phyloP scores from a whole-genome alignment of 1,284 basidiomycete species.

The Chalciporus piperatoides region DNA sequence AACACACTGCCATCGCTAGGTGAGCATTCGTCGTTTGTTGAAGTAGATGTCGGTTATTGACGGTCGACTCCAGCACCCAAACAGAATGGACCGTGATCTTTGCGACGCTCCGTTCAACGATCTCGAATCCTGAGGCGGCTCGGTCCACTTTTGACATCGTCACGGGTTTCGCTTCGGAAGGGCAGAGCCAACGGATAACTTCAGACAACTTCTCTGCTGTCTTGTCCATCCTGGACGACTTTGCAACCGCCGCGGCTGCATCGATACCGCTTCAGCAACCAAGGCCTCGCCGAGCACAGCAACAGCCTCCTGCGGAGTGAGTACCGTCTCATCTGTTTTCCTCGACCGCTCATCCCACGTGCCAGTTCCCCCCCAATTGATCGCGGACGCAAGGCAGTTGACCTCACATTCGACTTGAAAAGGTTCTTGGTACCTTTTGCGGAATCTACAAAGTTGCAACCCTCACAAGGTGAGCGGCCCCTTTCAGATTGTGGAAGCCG shows the following conservation, averaged over 20 bases:
- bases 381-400: slow-evolving; percentile 80
- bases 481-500: background rate
- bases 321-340: slow-evolving; percentile 8
- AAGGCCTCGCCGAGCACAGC: slow-evolving; percentile 49
- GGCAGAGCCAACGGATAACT: slow-evolving; percentile 56
- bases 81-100: slow-evolving; percentile 97
- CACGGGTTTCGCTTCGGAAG: slow-evolving; percentile 57
- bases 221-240: slow-evolving; percentile 82
- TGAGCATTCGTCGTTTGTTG: slow-evolving; percentile 27
- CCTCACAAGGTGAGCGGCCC: slow-evolving; percentile 45
- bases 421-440: slow-evolving; percentile 58
- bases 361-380: slow-evolving; percentile 71
- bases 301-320: slow-evolving; percentile 53
- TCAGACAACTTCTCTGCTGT: slow-evolving; percentile 82
- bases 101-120: slow-evolving; percentile 83
- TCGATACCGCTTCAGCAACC: slow-evolving; percentile 56
- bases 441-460: slow-evolving; percentile 43
- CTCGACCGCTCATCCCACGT: slow-evolving; percentile 8
- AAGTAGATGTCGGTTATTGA: slow-evolving; percentile 2
- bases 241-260: slow-evolving; percentile 70
- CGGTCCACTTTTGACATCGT: slow-evolving; percentile 81
- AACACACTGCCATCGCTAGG: slow-evolving; percentile 75
- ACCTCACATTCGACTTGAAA: slow-evolving; percentile 73
- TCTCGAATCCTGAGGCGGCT: slow-evolving; percentile 85
- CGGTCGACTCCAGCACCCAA: slow-evolving; percentile 55